Evolutionary conservation across 176 grass and related monocot species (phyloP), one percentile per base, ranked within the genome.

Genomic region (Hsuehochloa calcarea): DNA sequence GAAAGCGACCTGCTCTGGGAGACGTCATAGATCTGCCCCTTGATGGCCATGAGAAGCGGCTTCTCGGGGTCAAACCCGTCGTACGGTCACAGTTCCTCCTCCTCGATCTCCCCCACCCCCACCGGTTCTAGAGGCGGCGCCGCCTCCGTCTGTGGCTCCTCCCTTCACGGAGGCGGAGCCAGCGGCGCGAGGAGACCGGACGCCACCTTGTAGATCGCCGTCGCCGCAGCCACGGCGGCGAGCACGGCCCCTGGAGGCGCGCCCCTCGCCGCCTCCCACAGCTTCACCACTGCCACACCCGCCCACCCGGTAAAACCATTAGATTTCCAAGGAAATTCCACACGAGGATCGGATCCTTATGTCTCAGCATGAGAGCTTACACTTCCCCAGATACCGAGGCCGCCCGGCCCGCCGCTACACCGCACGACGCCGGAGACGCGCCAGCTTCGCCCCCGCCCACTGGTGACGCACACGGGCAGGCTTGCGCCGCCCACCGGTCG

Each of bases 11-110:
- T 98, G 93, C 93, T 89, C 83, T 95, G 91, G 14, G 91, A 92
- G 83, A 98, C 83, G 38, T 93, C 96, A 58, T 93, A 98, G 91
- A 98, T 95, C 91, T 98, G 93, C 62, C 91, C 88, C 54, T 93
- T 98, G 85, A 98, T 93, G 59, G 93, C 93, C 96, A 98, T 95
- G 17, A 98, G 91, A 1, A 95, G 88, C 1, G 93, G 93, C 44
- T 93, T 93, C 74, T 93, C 88, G 15, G 85, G 83, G 72, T 93
- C 91, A 50, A 93, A 95, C 74, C 93, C 93, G 16, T 95, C 89
- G 50, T 95, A 98, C 69, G 34, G 85, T 83, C 59, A 82, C 44
- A 98, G 80, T 54, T 98, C 96, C 58, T 93, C 96, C 73, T 88
- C 87, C 26, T 77, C 84, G 38, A 98, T 85, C 81, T 98, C 89